Base-by-base conservation (phyloP, 345 rosid genomes). In the Acer yangbiense region DNA sequence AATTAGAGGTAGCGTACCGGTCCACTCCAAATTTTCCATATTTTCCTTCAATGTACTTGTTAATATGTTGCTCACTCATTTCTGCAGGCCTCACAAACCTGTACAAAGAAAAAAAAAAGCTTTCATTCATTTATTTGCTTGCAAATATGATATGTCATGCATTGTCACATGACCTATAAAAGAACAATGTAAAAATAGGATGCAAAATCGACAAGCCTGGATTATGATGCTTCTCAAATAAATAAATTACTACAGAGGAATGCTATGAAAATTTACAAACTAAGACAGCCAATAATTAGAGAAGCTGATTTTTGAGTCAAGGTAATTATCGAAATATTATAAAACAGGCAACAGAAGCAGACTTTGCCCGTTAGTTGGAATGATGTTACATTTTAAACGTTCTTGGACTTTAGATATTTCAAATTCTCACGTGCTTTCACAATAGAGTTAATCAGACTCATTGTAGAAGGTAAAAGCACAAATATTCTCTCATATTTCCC, bases 11-110 rank as follows among this genome's bases (percentile, higher is more conserved):
- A 77, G 80, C 89, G 73, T 88, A 95, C 99, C 95, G 86, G 76
- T 95, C 93, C 80, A 95, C 95, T 71, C 99, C 96, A 72, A 95
- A 77, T 84, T 90, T 90, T 2, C 99, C 98, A 62, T 93, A 95
- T 85, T 95, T 95, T 81, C 92, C 96, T 81, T 83, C 86, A 3
- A 95, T 89, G 77, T 93, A 95, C 79, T 88, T 86, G 70, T 90
- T 90, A 69, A 89, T 81, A 74, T 93, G 91, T 79, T 86, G 87
- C 85, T 88, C 92, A 5, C 85, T 87, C 97, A 95, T 92, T 82
- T 89, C 85, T 64, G 91, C 72, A 23, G 99, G 99, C 88, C 91
- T 89, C 65, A 92, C 98, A 68, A 95, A 95, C 90, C 98, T 95
- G 87, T 39, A 74, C 60, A 78, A 78, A n/a, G n/a, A 12, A 60